A percentile compares a stretch with the other conserved stretches of the same genome.
phyloP scores from a whole-genome alignment of 169 alveolate species.

The Babesia gibsoni region DNA sequence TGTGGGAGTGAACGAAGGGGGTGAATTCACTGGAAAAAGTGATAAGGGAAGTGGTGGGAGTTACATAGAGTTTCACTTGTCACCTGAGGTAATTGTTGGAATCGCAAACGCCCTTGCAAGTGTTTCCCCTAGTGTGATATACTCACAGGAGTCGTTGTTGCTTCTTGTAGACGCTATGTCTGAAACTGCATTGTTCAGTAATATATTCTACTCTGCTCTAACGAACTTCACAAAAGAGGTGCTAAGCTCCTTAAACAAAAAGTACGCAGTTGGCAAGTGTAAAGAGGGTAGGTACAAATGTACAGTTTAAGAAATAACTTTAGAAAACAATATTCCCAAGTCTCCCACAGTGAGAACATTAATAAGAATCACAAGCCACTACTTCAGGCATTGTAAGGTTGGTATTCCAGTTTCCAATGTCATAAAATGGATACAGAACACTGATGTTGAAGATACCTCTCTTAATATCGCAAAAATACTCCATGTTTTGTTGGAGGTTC shows the following conservation, averaged over 20 bases:
- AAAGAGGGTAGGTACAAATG: not conserved
- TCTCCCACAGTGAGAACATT: not conserved
- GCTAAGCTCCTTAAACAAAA: constrained; percentile 1
- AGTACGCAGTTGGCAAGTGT: not conserved
- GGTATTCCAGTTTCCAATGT: not conserved
- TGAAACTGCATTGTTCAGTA: not conserved
- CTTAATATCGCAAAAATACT: not conserved
- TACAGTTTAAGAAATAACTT: not conserved
- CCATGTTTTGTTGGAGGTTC: not conserved
- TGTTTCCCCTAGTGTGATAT: not conserved
- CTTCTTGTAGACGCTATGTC: not conserved
- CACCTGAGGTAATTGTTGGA: not conserved
- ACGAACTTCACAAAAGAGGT: constrained; percentile 3
- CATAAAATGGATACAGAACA: not conserved
- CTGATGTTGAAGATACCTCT: not conserved
- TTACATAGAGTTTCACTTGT: not conserved
- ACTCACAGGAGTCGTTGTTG: constrained; percentile 20
- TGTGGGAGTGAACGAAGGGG: too few species aligned
- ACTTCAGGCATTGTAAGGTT: constrained; percentile 15
- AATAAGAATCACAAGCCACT: not conserved
- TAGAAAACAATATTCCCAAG: not conserved
- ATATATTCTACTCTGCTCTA: not conserved
- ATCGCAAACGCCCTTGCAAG: constrained; percentile 3
- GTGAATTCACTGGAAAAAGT: too few species aligned
- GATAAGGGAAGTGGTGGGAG: too few species aligned